Evolutionary conservation across 148 eudicot genomes (phyloP).

Genomic region (Heliamphora exappendiculata): DNA sequence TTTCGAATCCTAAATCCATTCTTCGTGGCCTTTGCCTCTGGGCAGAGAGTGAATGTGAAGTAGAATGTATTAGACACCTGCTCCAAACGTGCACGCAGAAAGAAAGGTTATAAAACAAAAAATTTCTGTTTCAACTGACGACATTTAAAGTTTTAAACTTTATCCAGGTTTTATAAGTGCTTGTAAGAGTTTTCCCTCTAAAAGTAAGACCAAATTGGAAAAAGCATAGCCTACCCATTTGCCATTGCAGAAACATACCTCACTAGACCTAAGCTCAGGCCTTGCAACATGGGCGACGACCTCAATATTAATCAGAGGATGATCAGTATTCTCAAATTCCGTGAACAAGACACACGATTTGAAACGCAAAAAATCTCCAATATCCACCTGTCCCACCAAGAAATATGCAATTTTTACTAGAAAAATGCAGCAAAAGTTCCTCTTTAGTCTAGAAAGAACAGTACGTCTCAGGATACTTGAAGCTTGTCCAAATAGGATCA

Average conservation of each 20-base stretch:
- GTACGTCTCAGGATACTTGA: background rate
- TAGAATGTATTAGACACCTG: conserved; percentile 87
- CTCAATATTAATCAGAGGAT: conserved; percentile 79
- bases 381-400: conserved; percentile 69
- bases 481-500: background rate
- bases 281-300: conserved; percentile 97
- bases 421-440: background rate
- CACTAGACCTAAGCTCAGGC: conserved; percentile 88
- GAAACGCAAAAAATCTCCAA: conserved; percentile 89
- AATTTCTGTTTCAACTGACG: background rate
- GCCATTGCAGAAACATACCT: conserved; percentile 39
- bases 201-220: background rate
- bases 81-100: background rate
- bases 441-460: background rate
- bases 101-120: background rate
- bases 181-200: background rate
- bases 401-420: background rate
- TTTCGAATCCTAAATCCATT: conserved; percentile 47
- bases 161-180: background rate
- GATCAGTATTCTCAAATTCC: conserved; percentile 63
- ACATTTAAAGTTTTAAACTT: too few species aligned
- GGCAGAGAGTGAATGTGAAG: conserved; percentile 77
- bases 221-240: background rate
- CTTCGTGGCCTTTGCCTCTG: conserved; percentile 58
- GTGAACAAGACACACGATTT: conserved; percentile 90